Conservation (phyloP, 495 filamentous ascomycete species). For the Aspergillus affinis region DNA sequence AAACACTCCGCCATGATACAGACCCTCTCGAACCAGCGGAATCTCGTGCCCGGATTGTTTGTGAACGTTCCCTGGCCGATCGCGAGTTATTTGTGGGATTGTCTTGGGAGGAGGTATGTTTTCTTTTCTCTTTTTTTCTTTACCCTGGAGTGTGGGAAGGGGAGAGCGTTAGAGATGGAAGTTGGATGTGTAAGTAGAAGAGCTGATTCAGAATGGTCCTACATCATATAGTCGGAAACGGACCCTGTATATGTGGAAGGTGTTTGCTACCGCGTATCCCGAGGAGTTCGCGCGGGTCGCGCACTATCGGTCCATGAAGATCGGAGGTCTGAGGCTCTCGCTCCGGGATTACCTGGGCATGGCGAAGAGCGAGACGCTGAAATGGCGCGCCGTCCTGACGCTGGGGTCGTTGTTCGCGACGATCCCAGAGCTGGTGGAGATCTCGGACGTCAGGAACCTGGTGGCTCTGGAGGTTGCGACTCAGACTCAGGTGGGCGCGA, state of each 20-base stretch:
- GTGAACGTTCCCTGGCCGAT: constrained; percentile 36
- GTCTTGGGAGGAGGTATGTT: constrained; percentile 31
- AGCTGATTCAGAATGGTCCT: not conserved
- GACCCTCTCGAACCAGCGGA: constrained; percentile 33
- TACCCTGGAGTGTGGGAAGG: not conserved
- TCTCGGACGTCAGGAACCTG: constrained; percentile 37
- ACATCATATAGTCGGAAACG: constrained; percentile 33
- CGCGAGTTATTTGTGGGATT: constrained; percentile 42
- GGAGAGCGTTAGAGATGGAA: not conserved
- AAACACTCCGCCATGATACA: constrained; percentile 34
- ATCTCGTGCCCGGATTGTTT: constrained; percentile 28
- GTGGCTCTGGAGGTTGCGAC: constrained; percentile 37
- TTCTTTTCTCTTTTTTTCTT: not conserved
- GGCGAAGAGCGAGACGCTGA: constrained; percentile 25
- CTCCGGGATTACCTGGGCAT: constrained; percentile 36
- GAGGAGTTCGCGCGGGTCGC: constrained; percentile 25
- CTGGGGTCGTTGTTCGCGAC: constrained; percentile 26
- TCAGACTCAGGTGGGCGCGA: constrained; percentile 11
- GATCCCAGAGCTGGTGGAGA: constrained; percentile 34
- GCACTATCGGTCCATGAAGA: constrained; percentile 25
- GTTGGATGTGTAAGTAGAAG: not conserved
- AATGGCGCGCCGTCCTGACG: constrained; percentile 36
- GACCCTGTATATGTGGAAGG: constrained; percentile 44
- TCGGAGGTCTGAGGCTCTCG: constrained; percentile 23
- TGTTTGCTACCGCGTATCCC: constrained; percentile 38